Base-by-base conservation (phyloP, 371 early-diverging fungal genomes). In the Fennellomyces sp. region DNA sequence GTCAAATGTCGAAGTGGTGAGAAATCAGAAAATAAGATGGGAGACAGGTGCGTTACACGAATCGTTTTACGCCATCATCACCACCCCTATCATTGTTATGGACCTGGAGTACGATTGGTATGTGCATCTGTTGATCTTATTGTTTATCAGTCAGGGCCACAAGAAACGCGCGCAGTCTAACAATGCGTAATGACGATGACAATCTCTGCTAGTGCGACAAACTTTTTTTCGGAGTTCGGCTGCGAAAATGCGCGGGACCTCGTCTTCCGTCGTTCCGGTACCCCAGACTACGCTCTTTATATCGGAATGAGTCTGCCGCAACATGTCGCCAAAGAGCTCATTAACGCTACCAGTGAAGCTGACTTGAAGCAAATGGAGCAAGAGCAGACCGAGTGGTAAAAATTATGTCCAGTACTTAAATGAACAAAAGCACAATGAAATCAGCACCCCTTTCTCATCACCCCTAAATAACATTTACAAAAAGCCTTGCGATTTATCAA, bases 401-500 rank as follows among this genome's bases (percentile, higher is more conserved):
- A 1, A n/a, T n/a, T n/a, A n/a, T n/a, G n/a, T n/a, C n/a, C n/a
- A n/a, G n/a, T n/a, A n/a, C n/a, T n/a, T n/a, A n/a, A n/a, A n/a
- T n/a, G n/a, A n/a, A n/a, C n/a, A n/a, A n/a, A n/a, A n/a, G n/a
- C n/a, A n/a, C n/a, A n/a, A n/a, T n/a, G n/a, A n/a, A n/a, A n/a
- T n/a, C n/a, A n/a, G 2, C 12, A 39, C 17, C 29, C 13, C 17
- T 8, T 54, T 33, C 31, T 36, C 6, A 8, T 39, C 55, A 36
- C 26, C 12, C 13, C 35, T 33, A 8, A 13, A 33, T 33, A 63
- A n/a, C n/a, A n/a, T n/a, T n/a, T n/a, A n/a, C n/a, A n/a, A n/a
- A n/a, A n/a, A 79, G 76, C 30, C 28, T 75, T 10, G 30, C 52
- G 10, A 58, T 66, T 8, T 73, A 63, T 35, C 61, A 70, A 60